phyloP scores from a whole-genome alignment of 2,329 filamentous ascomycete species.

The Gaeumannomyces sp. region DNA sequence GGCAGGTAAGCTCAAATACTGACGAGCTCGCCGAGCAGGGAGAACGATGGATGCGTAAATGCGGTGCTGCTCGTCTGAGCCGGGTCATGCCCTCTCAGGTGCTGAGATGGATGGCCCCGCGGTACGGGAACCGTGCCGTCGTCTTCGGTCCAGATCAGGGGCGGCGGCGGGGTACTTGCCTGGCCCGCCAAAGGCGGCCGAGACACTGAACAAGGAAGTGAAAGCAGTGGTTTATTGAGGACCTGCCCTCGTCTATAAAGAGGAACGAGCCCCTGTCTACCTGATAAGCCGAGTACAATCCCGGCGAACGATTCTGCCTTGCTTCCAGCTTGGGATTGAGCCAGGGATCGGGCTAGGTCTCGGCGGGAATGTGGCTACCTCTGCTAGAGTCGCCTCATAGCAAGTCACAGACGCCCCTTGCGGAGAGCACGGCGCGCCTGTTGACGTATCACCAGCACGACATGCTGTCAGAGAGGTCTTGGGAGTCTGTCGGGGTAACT shows the following conservation, averaged over 20 bases:
- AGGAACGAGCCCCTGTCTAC: not conserved
- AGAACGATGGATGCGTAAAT: conserved; percentile 10
- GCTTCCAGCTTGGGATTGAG: not conserved
- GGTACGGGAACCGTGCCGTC: not conserved
- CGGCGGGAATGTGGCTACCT: not conserved
- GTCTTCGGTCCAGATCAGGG: no score
- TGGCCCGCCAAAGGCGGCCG: not conserved
- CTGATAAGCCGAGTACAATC: not conserved
- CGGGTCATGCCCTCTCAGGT: not conserved
- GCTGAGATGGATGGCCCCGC: not conserved
- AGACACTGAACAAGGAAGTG: no score
- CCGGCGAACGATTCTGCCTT: not conserved
- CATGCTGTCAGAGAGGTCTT: not conserved
- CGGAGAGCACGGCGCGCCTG: no score
- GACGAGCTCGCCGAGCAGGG: not conserved
- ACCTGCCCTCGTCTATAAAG: not conserved
- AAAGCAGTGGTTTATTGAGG: no score
- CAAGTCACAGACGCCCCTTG: no score
- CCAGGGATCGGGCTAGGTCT: no score
- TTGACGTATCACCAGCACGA: not conserved
- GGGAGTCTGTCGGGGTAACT: no score
- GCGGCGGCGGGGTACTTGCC: not conserved
- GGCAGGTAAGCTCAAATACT: not conserved
- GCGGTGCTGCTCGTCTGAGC: conserved; percentile 10
- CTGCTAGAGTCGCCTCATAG: not conserved